Conservation (phyloP, 805 yeast genomes). For the Saccharomyces cerevisiae region DNA sequence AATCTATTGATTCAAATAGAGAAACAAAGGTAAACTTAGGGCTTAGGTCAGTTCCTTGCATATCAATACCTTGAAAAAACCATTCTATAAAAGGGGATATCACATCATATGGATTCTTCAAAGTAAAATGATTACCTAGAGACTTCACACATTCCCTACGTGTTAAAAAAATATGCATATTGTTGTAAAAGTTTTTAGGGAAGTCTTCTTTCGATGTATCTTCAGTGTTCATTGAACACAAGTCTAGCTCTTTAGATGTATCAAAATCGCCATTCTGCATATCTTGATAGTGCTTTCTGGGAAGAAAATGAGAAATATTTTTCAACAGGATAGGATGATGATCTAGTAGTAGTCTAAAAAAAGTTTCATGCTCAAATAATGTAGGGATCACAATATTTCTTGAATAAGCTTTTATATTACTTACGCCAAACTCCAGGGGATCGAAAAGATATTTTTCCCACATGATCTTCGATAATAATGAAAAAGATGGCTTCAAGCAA, state of each 20-base stretch:
- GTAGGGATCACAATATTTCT: constrained; percentile 4
- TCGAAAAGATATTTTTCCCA: constrained; percentile 10
- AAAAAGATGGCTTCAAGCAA: constrained; percentile 11
- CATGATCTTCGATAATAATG: constrained; percentile 7
- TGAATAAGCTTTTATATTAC: neutral
- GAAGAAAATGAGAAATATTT: constrained; percentile 2
- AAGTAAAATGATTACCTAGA: constrained; percentile 5
- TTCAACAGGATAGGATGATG: constrained; percentile 1
- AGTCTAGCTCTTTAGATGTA: neutral
- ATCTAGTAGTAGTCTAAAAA: constrained; percentile 3
- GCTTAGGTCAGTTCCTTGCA: neutral
- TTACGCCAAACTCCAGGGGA: constrained; percentile 1
- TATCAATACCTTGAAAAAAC: constrained; percentile 2
- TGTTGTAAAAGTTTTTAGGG: constrained; percentile 14
- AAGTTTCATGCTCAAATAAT: constrained; percentile 3
- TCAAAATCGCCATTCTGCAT: neutral
- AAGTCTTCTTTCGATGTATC: constrained; percentile 6
- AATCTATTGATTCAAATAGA: neutral
- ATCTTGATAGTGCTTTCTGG: constrained; percentile 1
- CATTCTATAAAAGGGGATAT: constrained; percentile 3
- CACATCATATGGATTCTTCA: constrained; percentile 1
- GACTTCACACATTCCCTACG: constrained; percentile 4
- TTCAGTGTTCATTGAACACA: neutral
- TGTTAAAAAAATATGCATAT: constrained; percentile 10
- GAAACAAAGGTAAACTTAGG: neutral